Base-by-base conservation (phyloP, 2,329 filamentous ascomycete genomes). In the Neoarthrinium moseri region DNA sequence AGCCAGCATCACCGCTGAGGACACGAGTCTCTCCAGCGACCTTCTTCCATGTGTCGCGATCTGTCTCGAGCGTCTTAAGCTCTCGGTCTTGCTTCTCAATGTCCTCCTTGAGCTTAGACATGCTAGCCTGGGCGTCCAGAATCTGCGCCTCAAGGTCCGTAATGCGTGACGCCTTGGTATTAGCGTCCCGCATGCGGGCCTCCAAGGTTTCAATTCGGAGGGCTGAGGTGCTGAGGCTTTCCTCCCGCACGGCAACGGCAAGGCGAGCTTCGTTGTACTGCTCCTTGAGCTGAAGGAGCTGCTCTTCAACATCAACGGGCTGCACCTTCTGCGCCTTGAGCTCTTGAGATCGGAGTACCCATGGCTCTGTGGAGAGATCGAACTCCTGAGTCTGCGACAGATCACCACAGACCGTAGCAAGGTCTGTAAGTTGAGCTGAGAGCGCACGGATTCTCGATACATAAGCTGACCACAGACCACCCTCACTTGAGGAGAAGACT, bases 151-250 rank as follows among this genome's bases (percentile, higher is more conserved):
- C 86, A 11, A 90, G 73, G 44, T 83, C 81, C 17, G 73, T 72
- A 54, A 90, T 87, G 43, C 77, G 78, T 41, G 83, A 81, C 12
- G 87, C 82, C 67, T 92, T 91, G 62, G 87, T 83, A 53, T 84
- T 83, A 5, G 89, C 88, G 60, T 95, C 91, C 47, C 85, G 83
- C 84, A 94, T 91, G 47, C 89, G 80, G 6, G 89, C 88, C 65
- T 95, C 89, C 29, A 97, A 82, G 32, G 94, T 89, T 67, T 96
- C 92, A 55, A 96, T 95, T 66, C 94, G 91, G 55, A 96, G 86
- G n/a, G 86, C 81, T 20, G 89, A 80, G 48, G 95, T 92, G 64
- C 95, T 91, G 43, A 95, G 81, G 27, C 86, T 84, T 62, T 91
- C 88, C 54, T 96, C 89, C 51, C 86, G 84, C 52, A 85, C 78